These are phyloP conservation scores for Ganoderma resinaceum DNA, from an alignment of 1,284 basidiomycete genomes.

Conservation along the genomic window DNA sequence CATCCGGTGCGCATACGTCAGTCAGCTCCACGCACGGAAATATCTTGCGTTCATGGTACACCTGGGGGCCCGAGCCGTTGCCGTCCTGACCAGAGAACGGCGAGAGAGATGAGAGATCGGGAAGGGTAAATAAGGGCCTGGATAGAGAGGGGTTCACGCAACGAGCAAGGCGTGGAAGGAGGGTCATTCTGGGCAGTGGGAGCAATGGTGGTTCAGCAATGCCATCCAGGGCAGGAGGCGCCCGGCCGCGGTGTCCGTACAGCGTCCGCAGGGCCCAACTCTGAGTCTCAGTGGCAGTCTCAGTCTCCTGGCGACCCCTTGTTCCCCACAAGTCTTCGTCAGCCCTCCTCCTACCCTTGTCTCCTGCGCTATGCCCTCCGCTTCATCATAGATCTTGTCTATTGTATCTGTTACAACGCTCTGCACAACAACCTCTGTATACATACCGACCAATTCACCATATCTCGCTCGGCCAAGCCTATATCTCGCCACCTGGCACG, in stretches of 20 bases:
- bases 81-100: conserved; percentile 42
- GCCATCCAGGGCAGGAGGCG: neutral
- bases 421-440: conserved; percentile 20
- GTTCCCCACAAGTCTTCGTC: conserved; percentile 20
- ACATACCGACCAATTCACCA: conserved; percentile 2
- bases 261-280: conserved; percentile 18
- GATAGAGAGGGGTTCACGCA: conserved; percentile 15
- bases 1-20: conserved; percentile 15
- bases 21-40: conserved; percentile 69
- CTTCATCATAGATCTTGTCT: conserved; percentile 22
- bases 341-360: neutral
- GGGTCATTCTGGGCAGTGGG: conserved; percentile 21
- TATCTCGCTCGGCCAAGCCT: conserved; percentile 4
- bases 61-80: conserved; percentile 42
- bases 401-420: conserved; percentile 23
- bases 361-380: conserved; percentile 8
- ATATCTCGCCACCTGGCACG: neutral
- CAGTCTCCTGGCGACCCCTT: conserved; percentile 17
- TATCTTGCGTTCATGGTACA: conserved; percentile 70
- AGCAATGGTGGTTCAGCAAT: conserved; percentile 3
- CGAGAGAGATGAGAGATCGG: conserved; percentile 49
- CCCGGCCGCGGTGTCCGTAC: conserved; percentile 14
- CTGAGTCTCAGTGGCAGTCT: conserved; percentile 8
- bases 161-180: conserved; percentile 30
- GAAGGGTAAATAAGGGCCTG: conserved; percentile 48